These are phyloP conservation scores for Cutaneotrichosporon mucoides DNA, from an alignment of 1,284 basidiomycete genomes.

Conservation along the genomic window DNA sequence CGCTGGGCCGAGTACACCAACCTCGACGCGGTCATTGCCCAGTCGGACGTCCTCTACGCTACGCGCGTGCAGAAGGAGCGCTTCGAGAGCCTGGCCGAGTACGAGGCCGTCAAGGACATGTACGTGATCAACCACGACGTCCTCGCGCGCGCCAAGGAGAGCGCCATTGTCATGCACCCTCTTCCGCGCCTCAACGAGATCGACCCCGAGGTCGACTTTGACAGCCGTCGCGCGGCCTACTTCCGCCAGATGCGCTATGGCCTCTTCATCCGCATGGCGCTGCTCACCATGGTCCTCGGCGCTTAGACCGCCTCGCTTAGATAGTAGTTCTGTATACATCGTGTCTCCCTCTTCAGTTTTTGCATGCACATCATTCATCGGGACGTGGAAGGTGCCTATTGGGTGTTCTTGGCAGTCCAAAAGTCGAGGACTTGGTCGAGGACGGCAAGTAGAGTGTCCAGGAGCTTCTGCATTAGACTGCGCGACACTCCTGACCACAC, in stretches of 20 bases:
- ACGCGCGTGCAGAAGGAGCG: conserved; percentile 96
- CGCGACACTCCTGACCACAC: too few species aligned
- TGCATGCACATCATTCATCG: too few species aligned
- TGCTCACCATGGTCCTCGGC: conserved; percentile 65
- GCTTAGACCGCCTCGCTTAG: conserved; percentile 13
- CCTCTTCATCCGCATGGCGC: conserved; percentile 80
- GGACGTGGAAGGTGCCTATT: too few species aligned
- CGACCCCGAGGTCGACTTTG: conserved; percentile 96
- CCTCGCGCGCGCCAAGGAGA: conserved; percentile 83
- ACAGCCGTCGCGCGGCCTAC: conserved; percentile 88
- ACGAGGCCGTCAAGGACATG: conserved; percentile 85
- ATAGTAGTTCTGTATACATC: too few species aligned
- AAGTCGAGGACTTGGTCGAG: too few species aligned
- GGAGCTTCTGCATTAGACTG: too few species aligned
- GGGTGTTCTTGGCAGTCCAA: too few species aligned
- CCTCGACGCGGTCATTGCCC: conserved; percentile 81
- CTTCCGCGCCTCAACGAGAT: conserved; percentile 94
- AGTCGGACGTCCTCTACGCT: conserved; percentile 97
- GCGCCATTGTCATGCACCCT: conserved; percentile 98
- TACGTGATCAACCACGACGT: conserved; percentile 94
- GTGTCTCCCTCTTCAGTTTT: too few species aligned
- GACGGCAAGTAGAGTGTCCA: too few species aligned
- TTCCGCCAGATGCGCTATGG: conserved; percentile 99
- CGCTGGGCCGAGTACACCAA: conserved; percentile 74
- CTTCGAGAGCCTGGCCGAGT: conserved; percentile 76